These are phyloP conservation scores for Raphanus raphanistrum DNA, from an alignment of 345 rosid genomes.

Conservation along the genomic window DNA sequence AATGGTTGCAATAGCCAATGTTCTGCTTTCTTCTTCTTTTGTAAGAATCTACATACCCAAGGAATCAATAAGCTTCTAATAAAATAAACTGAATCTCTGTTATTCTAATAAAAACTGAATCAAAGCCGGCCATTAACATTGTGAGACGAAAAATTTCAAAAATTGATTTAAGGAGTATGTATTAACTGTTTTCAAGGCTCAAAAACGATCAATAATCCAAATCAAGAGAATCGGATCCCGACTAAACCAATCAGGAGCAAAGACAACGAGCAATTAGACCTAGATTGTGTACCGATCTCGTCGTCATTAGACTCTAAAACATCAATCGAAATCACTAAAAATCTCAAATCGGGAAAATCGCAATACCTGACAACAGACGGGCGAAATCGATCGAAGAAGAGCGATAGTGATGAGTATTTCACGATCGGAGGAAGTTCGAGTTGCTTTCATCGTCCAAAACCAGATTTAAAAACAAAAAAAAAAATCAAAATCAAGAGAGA, in stretches of 20 bases:
- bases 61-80: neutral
- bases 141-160: too few species aligned
- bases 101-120: too few species aligned
- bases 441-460: slow-evolving; percentile 40
- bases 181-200: too few species aligned
- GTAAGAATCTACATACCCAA: slow-evolving; percentile 39
- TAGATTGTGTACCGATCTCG: neutral
- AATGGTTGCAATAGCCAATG: slow-evolving; percentile 69
- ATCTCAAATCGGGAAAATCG: neutral
- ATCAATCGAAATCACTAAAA: slow-evolving; percentile 3
- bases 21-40: slow-evolving; percentile 29
- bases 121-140: too few species aligned
- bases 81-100: neutral
- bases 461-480: neutral
- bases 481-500: slow-evolving; percentile 9
- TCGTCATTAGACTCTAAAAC: neutral
- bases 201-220: neutral
- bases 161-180: too few species aligned
- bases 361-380: slow-evolving; percentile 50
- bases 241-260: neutral
- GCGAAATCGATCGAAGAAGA: slow-evolving; percentile 66
- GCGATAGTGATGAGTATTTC: slow-evolving; percentile 70
- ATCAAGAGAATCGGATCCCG: neutral
- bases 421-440: slow-evolving; percentile 58
- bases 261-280: neutral